A percentile compares a stretch with the other conserved stretches of the same genome.
phyloP scores from a whole-genome alignment of 2,329 filamentous ascomycete species.

The Ophiostoma fasciatum region DNA sequence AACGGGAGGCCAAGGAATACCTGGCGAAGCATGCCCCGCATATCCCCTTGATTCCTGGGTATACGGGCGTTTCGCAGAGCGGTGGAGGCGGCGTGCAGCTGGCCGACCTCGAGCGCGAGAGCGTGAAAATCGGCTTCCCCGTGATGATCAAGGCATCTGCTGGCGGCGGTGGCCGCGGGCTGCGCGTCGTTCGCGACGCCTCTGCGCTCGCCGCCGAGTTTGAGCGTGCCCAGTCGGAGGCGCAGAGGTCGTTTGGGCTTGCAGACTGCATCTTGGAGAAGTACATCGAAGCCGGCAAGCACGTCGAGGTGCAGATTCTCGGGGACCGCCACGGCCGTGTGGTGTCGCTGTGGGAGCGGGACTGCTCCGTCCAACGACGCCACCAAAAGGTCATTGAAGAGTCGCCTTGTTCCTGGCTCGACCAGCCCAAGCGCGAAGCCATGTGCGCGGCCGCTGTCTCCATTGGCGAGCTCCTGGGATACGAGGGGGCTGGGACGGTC shows the following conservation, averaged over 20 bases:
- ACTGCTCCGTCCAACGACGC: conserved; percentile 94
- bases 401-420: conserved; percentile 42
- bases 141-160: conserved; percentile 99
- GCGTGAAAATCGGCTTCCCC: conserved; percentile 85
- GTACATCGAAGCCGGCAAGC: conserved; percentile 83
- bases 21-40: conserved; percentile 87
- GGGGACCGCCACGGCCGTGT: conserved; percentile 99
- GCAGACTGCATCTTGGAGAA: conserved; percentile 98
- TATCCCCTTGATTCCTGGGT: conserved; percentile 52
- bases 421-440: conserved; percentile 24
- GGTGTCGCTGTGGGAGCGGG: conserved; percentile 93
- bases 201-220: conserved; percentile 62
- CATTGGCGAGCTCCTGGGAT: conserved; percentile 82
- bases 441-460: conserved; percentile 96
- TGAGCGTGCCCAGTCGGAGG: conserved; percentile 75
- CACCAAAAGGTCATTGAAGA: conserved; percentile 99
- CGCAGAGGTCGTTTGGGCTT: conserved; percentile 97
- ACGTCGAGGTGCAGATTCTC: conserved; percentile 92
- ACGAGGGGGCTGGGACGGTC: conserved; percentile 95
- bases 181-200: conserved; percentile 61
- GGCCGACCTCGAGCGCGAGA: conserved; percentile 66
- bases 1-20: conserved; percentile 89
- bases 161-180: conserved; percentile 97
- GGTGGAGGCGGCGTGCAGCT: conserved; percentile 76
- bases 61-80: conserved; percentile 93